A percentile compares a stretch with the other conserved stretches of the same genome.
These are phyloP conservation scores for Actinomortierella ambigua DNA, from an alignment of 371 early-diverging fungal genomes.

Conservation along the genomic window DNA sequence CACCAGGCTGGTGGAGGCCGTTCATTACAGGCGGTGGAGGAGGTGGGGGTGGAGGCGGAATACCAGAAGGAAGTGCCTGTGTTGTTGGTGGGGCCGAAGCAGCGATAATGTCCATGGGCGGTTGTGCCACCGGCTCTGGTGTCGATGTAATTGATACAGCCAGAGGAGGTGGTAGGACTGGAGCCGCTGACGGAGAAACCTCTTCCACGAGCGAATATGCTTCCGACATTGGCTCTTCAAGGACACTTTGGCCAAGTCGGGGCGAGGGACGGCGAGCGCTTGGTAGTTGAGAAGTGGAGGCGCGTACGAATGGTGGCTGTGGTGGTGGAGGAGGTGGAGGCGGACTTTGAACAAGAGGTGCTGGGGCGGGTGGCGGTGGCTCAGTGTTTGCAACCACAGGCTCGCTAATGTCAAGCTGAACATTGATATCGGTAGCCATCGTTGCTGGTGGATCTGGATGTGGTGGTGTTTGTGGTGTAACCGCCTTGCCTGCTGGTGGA, in stretches of 20 bases:
- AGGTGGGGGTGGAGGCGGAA: background rate
- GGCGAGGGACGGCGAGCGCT: background rate
- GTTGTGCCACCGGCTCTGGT: background rate
- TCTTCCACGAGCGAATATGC: background rate
- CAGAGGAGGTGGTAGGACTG: background rate
- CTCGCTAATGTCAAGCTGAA: background rate
- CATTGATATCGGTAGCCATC: too few species aligned
- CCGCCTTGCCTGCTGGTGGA: too few species aligned
- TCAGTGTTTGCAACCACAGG: constrained; percentile 1
- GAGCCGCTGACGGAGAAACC: constrained; percentile 1
- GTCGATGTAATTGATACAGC: background rate
- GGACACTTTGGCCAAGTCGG: background rate
- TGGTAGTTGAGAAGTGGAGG: constrained; percentile 11
- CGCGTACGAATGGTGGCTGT: constrained; percentile 3
- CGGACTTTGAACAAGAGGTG: background rate
- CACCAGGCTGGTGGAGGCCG: background rate
- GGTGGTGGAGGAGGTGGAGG: background rate
- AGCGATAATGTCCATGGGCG: background rate
- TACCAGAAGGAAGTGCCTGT: constrained; percentile 11
- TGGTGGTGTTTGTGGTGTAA: too few species aligned
- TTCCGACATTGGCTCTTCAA: constrained; percentile 1
- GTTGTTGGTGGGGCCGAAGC: constrained; percentile 25
- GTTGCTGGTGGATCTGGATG: too few species aligned
- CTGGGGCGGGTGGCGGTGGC: constrained; percentile 4
- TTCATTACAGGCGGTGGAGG: background rate